Conservation (phyloP, 1,284 basidiomycete genomes). For the Taiwanofungus camphoratus region DNA sequence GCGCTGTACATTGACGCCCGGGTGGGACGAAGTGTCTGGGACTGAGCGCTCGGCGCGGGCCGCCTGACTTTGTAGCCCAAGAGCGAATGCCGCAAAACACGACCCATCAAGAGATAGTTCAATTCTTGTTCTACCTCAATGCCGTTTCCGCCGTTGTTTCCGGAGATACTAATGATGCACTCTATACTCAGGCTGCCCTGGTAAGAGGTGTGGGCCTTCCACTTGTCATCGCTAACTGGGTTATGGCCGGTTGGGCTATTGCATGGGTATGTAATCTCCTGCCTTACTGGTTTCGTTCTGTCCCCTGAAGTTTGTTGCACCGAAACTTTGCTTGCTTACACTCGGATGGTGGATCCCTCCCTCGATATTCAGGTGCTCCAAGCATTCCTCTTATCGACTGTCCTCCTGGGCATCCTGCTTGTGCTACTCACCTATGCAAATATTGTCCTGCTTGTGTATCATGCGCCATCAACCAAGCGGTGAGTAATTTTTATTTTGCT, state of each 20-base stretch:
- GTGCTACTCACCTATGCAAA: slow-evolving; percentile 63
- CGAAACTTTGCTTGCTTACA: too few species aligned
- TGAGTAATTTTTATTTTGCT: slow-evolving; percentile 6
- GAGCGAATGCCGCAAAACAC: too few species aligned
- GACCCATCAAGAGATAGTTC: too few species aligned
- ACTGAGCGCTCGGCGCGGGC: too few species aligned
- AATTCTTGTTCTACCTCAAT: not conserved
- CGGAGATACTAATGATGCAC: not conserved
- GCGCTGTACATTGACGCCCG: too few species aligned
- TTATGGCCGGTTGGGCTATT: slow-evolving; percentile 81
- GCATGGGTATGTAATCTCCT: slow-evolving; percentile 52
- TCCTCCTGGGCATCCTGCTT: slow-evolving; percentile 55
- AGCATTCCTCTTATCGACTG: slow-evolving; percentile 54
- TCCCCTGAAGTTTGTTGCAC: not conserved
- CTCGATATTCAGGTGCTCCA: slow-evolving; percentile 56
- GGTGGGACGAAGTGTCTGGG: too few species aligned
- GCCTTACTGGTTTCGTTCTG: not conserved
- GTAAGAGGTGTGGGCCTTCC: slow-evolving; percentile 74
- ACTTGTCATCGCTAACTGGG: slow-evolving; percentile 76
- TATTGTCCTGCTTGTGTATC: slow-evolving; percentile 58
- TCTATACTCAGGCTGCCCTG: slow-evolving; percentile 45
- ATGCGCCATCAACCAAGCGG: slow-evolving; percentile 42
- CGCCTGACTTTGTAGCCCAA: too few species aligned
- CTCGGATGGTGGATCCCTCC: too few species aligned
- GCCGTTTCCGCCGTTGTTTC: not conserved